Evolutionary conservation across 805 yeast species (phyloP).

Genomic region (Kuraishia borneana): DNA sequence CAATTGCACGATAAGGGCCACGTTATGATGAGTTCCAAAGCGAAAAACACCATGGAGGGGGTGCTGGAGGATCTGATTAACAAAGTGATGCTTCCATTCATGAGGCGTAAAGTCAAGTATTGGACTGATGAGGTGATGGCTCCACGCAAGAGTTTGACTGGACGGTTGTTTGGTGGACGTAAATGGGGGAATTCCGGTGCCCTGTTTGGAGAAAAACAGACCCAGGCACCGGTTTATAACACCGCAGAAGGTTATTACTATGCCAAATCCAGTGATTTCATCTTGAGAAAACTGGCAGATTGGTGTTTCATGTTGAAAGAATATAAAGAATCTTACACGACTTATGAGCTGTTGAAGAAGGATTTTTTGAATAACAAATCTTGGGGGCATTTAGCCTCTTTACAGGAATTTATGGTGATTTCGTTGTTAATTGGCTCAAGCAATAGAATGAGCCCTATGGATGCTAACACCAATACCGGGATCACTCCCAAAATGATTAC

Average conservation of each 20-base stretch:
- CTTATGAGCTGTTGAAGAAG: constrained; percentile 72
- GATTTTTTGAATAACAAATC: constrained; percentile 73
- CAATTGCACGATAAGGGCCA: constrained; percentile 5
- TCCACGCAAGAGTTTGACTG: constrained; percentile 68
- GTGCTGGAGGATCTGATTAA: constrained; percentile 36
- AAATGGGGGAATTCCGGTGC: constrained; percentile 27
- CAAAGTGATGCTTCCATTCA: constrained; percentile 59
- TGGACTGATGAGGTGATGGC: constrained; percentile 82
- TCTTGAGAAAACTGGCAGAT: constrained; percentile 77
- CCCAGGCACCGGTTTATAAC: constrained; percentile 28
- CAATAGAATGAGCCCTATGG: constrained; percentile 32
- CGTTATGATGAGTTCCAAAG: neutral
- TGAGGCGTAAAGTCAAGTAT: constrained; percentile 67
- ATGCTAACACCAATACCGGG: constrained; percentile 20
- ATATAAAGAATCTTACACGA: constrained; percentile 71
- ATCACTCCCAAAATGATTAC: constrained; percentile 33
- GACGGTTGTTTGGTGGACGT: constrained; percentile 55
- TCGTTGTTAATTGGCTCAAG: constrained; percentile 52
- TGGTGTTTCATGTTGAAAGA: constrained; percentile 89
- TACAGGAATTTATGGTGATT: constrained; percentile 81
- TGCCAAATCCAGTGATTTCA: constrained; percentile 56
- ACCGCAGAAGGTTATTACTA: constrained; percentile 45
- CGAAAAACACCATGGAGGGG: constrained; percentile 17
- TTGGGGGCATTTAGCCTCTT: constrained; percentile 69
- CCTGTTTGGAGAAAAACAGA: neutral